Conservation (phyloP, 1,139 yeast genomes). For the Scheffersomyces titani region DNA sequence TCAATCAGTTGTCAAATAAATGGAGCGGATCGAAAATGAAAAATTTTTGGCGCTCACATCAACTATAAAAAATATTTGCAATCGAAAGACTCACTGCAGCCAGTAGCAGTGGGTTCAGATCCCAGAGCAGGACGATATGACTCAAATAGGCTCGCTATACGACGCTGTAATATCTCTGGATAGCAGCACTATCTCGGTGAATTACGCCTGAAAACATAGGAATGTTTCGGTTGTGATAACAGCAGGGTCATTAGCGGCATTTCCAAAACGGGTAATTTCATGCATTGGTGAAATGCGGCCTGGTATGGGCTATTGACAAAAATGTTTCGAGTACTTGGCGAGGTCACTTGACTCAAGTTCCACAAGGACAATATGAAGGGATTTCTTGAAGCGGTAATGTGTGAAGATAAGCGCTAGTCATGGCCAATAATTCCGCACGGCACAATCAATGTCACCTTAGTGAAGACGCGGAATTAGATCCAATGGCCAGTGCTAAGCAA, state of each 20-base stretch:
- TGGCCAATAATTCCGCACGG: not conserved
- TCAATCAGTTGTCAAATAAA: not conserved
- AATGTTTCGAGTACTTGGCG: not conserved
- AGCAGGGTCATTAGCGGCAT: not conserved
- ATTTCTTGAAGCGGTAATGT: not conserved
- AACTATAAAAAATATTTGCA: not conserved
- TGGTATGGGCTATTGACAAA: not conserved
- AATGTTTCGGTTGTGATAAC: not conserved
- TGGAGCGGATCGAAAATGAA: not conserved
- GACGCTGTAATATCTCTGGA: not conserved
- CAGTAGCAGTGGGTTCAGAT: not conserved
- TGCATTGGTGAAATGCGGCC: not conserved
- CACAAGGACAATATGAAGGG: not conserved
- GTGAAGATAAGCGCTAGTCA: not conserved
- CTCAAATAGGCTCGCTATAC: not conserved
- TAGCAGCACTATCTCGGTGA: not conserved
- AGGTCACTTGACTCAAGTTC: not conserved
- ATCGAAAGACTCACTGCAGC: not conserved
- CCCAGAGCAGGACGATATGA: not conserved
- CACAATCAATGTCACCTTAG: not conserved
- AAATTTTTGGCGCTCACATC: not conserved
- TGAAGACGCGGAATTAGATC: not conserved
- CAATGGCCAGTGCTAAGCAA: not conserved
- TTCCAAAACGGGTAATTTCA: not conserved
- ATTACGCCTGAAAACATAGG: not conserved